Conservation (phyloP, 441 rosid genomes). For the Populus hybrid region DNA sequence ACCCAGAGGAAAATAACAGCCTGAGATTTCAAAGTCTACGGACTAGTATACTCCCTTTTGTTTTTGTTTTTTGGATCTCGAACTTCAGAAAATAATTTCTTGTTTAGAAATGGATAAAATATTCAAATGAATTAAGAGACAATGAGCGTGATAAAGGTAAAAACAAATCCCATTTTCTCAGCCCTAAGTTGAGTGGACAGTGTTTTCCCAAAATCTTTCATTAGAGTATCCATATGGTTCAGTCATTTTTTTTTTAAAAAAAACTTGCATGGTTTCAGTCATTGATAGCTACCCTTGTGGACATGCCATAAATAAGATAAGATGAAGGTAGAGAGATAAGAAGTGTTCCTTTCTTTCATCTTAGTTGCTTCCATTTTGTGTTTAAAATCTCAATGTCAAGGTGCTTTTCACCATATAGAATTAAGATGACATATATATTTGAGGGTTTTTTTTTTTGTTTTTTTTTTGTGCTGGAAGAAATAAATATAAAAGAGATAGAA, state of each 20-base stretch:
- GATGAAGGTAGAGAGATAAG: background rate
- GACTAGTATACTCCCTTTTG: background rate
- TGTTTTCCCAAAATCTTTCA: background rate
- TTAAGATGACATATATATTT: no score
- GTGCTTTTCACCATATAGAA: background rate
- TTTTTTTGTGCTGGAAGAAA: no score
- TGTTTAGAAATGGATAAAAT: background rate
- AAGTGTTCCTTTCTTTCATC: background rate
- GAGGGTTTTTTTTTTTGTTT: no score
- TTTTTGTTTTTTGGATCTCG: background rate
- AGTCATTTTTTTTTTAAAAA: background rate
- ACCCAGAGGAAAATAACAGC: background rate
- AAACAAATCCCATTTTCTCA: no score
- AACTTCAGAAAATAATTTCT: no score
- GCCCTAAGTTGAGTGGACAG: background rate
- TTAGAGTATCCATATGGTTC: background rate
- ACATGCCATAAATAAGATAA: background rate
- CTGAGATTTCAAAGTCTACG: background rate
- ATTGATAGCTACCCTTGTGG: slow-evolving; percentile 23
- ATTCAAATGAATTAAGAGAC: no score
- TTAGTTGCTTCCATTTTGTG: background rate
- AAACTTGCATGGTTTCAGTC: background rate
- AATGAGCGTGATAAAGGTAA: no score
- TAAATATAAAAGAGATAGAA: no score
- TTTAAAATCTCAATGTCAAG: background rate